Conservation (phyloP, 139 green algal species). For the Picochlorum sp. region DNA sequence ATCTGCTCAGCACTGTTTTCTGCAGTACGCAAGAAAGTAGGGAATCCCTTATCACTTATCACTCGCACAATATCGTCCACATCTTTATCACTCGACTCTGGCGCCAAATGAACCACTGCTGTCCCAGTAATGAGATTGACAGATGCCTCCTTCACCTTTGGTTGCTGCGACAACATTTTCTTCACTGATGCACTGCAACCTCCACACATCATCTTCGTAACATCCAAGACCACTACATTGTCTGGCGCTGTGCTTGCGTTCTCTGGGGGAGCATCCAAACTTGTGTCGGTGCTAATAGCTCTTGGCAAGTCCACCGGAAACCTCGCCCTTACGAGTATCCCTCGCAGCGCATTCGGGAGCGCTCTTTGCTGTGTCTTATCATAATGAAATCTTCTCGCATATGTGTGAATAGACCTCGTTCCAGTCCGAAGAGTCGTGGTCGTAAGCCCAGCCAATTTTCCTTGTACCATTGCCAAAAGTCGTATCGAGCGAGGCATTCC, state of each 20-base stretch:
- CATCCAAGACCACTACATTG: slow-evolving; percentile 46
- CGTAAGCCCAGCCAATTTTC: no score
- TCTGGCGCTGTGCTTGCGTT: background rate
- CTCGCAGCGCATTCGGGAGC: no score
- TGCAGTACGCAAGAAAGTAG: slow-evolving; percentile 11
- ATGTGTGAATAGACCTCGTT: no score
- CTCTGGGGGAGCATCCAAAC: no score
- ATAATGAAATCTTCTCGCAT: no score
- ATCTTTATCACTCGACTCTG: background rate
- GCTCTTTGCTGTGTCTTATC: no score
- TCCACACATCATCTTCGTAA: slow-evolving; percentile 64
- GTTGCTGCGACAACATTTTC: slow-evolving; percentile 42
- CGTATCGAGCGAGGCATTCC: no score
- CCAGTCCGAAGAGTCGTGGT: no score
- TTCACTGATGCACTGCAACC: slow-evolving; percentile 62
- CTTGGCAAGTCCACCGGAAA: no score
- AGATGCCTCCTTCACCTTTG: slow-evolving; percentile 31
- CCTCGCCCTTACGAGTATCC: no score
- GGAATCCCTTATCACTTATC: slow-evolving; percentile 66
- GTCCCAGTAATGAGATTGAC: slow-evolving; percentile 69
- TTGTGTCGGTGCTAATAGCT: no score
- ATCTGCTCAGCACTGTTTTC: slow-evolving; percentile 14
- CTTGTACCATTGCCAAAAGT: no score
- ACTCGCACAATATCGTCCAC: slow-evolving; percentile 17
- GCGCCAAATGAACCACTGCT: slow-evolving; percentile 43